Base-by-base conservation (phyloP, 805 yeast species). In the Wickerhamomyces queroliae region DNA sequence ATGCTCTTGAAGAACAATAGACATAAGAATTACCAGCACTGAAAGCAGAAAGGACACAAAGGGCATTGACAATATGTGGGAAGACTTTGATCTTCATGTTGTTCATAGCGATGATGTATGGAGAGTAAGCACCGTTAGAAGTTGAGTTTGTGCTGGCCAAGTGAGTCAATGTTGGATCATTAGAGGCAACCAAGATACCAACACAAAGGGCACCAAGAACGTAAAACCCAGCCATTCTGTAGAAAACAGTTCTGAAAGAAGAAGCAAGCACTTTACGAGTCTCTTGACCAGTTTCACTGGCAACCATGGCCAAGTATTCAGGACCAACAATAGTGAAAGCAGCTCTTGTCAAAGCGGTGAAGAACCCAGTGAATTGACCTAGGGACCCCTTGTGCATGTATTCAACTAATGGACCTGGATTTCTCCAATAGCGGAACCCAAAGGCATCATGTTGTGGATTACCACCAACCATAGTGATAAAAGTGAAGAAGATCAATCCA, bases 391-490 rank as follows among this genome's bases (percentile, higher is more conserved):
- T 60, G 13, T 72, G 70, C 26, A 69, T 59, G 52, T 71, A 75
- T 48, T 70, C 69, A 22, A 78, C 79, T 50, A 83, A 75, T 7
- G 77, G 74, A 36, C 73, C 75, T 37, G 70, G 59, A n/a, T 56
- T 52, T 35, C 53, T 58, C 73, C 78, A 78, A 54, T 72, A 68
- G 17, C 40, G 58, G 58, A 78, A 76, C 4, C 85, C 85, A 45
- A 70, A 75, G 5, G 67, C 72, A 48, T 83, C 85, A 44, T 73
- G 78, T 35, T 67, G 59, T 2, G 95, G 95, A 58, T 84, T 86
- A 20, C 95, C 96, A 30, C 95, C 95, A 26, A 83, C 76, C 91
- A 86, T 86, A 7, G 87, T 78, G 38, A 85, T 60, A 49, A 87
- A 80, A 5, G 91, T 83, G 62, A 82, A 85, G 32, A 80, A 56